Evolutionary conservation across 2,329 filamentous ascomycete genomes (phyloP), one percentile per base, ranked within the genome.

Genomic region (Penicillium expansum): DNA sequence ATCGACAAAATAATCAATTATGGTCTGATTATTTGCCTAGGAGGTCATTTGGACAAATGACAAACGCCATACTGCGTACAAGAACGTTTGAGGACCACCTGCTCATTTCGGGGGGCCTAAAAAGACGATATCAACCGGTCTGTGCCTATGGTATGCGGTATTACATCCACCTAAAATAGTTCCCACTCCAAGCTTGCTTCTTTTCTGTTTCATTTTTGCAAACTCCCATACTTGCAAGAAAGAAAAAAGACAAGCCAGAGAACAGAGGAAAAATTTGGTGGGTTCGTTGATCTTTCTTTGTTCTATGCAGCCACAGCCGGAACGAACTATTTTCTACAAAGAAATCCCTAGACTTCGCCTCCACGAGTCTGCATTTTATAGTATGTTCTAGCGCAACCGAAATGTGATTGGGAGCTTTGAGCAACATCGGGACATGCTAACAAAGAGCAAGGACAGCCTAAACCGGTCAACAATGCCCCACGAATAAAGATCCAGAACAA

Each of bases 31-130:
- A 18, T 38, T 20, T 18, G 30, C 6, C 20, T 37, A 11, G 14
- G 14, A 18, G 2, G n/a, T 27, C 7, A 38, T 14, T 27, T 20
- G 38, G 16, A 38, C 11, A 38, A 27, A 27, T 49, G 16, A 38
- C 11, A 38, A 27, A 27, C 44, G 14, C 18, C 44, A 47, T 47
- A 35, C 14, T 33, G 9, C 20, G 1, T 22, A 20, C 16, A 27
- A 27, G 6, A 49, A 18, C 4, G 20, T 48, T 47, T 18, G 9
- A 33, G 8, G 30, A 33, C 32, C 42, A 52, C 39, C 48, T 58
- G 44, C 57, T 56, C 45, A 47, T 53, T 56, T 37, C 16, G 20
- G 53, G 57, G 48, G 52, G 20, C 48, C 32, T 22, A 43, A 39
- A 45, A 22, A 33, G 13, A 6, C 24, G 29, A 55, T 24, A 32